These are phyloP conservation scores for Echinochloa phyllopogon DNA, from an alignment of 176 grass and related monocot species.

Conservation along the genomic window DNA sequence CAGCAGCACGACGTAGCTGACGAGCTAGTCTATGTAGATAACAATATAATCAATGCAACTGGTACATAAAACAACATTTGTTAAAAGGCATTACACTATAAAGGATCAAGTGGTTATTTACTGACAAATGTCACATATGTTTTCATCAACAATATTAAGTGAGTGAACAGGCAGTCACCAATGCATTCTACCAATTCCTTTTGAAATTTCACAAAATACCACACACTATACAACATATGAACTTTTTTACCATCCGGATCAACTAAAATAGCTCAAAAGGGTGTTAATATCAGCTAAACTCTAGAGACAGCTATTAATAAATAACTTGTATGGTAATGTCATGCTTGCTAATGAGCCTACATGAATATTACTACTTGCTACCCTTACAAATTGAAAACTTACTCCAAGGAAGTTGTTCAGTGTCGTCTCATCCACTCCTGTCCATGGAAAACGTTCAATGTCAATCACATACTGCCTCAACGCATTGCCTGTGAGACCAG, in stretches of 20 bases:
- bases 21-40: too few species aligned
- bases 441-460: too few species aligned
- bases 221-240: neutral
- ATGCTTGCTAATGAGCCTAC: too few species aligned
- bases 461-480: too few species aligned
- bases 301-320: neutral
- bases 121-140: slow-evolving; percentile 3
- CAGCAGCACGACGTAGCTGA: too few species aligned
- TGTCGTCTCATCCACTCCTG: too few species aligned
- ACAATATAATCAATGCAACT: too few species aligned
- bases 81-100: neutral
- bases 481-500: too few species aligned
- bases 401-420: too few species aligned
- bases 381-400: too few species aligned
- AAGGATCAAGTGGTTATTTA: slow-evolving; percentile 1
- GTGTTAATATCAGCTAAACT: slow-evolving; percentile 1
- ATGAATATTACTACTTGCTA: too few species aligned
- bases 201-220: neutral
- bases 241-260: neutral
- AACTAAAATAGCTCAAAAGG: neutral
- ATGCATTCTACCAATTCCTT: neutral
- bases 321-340: neutral
- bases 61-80: slow-evolving; percentile 21
- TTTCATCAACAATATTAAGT: neutral
- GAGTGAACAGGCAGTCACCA: neutral